A percentile compares a stretch with the other conserved stretches of the same genome.
phyloP scores from a whole-genome alignment of 2,329 filamentous ascomycete species.

The Ascomycota sp. region DNA sequence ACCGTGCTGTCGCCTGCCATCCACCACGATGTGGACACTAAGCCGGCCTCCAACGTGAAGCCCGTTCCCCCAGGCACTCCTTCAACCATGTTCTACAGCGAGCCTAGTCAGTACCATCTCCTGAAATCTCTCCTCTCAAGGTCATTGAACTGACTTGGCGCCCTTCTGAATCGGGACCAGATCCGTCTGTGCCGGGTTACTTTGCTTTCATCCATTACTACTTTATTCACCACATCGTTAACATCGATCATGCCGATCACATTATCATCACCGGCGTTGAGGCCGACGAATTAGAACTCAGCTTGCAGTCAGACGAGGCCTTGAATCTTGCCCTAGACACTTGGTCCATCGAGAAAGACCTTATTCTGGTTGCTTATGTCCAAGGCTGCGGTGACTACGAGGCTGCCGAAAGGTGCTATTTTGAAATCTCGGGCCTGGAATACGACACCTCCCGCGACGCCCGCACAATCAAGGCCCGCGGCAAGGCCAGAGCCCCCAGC shows the following conservation, averaged over 20 bases:
- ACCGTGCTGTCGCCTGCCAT: background rate
- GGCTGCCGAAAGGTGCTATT: conserved; percentile 11
- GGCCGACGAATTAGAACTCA: conserved; percentile 1
- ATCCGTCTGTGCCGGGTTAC: conserved; percentile 6
- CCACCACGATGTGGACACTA: conserved; percentile 4
- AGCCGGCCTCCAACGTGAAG: conserved; percentile 5
- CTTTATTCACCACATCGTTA: conserved; percentile 10
- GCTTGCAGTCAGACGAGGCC: conserved; percentile 6
- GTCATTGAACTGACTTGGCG: background rate
- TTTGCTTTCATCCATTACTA: conserved; percentile 9
- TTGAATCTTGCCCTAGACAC: conserved; percentile 6
- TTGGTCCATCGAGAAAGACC: conserved; percentile 5
- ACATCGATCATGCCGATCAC: conserved; percentile 10
- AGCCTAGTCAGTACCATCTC: conserved; percentile 2
- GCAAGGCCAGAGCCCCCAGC: conserved; percentile 5
- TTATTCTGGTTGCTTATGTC: conserved; percentile 9
- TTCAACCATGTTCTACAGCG: conserved; percentile 8
- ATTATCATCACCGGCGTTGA: conserved; percentile 3
- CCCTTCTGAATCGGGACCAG: no score
- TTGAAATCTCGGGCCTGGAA: conserved; percentile 6
- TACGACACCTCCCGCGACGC: conserved; percentile 2
- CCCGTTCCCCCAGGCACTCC: conserved; percentile 6
- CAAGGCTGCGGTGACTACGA: conserved; percentile 8
- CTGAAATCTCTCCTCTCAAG: background rate
- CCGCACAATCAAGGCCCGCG: conserved; percentile 4